These are phyloP conservation scores for Trametes coccinea DNA, from an alignment of 768 basidiomycete genomes.

Conservation along the genomic window DNA sequence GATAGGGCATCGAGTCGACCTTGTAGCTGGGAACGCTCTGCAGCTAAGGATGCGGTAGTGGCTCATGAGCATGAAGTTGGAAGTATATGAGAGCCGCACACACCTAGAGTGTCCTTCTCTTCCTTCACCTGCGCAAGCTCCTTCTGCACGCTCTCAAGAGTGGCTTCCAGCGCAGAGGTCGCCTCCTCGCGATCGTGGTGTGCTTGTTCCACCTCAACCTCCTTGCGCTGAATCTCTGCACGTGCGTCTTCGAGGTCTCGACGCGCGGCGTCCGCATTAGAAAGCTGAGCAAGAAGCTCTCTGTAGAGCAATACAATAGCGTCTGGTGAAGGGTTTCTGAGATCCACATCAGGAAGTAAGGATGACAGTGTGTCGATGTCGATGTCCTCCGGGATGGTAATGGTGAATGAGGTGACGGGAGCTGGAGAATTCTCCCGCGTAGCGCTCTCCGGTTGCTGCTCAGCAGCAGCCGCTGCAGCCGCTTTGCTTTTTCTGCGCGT, in stretches of 20 bases:
- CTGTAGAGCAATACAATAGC: constrained; percentile 64
- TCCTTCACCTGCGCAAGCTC: constrained; percentile 58
- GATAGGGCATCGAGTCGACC: constrained; percentile 57
- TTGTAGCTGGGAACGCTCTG: constrained; percentile 49
- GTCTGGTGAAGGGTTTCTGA: constrained; percentile 59
- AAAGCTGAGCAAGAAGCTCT: constrained; percentile 55
- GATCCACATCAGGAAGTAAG: constrained; percentile 60
- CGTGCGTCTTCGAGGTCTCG: constrained; percentile 70
- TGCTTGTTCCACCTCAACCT: constrained; percentile 83
- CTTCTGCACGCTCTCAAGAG: constrained; percentile 51
- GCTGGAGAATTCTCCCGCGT: constrained; percentile 37
- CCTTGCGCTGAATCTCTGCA: constrained; percentile 69
- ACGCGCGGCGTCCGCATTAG: constrained; percentile 54
- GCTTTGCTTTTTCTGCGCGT: constrained; percentile 64
- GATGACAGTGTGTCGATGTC: constrained; percentile 59
- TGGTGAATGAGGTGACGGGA: constrained; percentile 31
- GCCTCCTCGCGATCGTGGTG: constrained; percentile 73
- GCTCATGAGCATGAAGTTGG: not conserved
- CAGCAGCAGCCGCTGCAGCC: constrained; percentile 41
- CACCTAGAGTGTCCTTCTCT: constrained; percentile 70
- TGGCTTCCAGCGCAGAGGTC: constrained; percentile 54
- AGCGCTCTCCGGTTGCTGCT: constrained; percentile 21
- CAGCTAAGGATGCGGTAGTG: constrained; percentile 34
- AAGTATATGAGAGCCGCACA: constrained; percentile 17
- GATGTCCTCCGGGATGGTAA: constrained; percentile 66